A percentile compares a stretch with the other conserved stretches of the same genome.
phyloP scores from a whole-genome alignment of 192 early-diverging fungal species.

The Coemansia asiatica region DNA sequence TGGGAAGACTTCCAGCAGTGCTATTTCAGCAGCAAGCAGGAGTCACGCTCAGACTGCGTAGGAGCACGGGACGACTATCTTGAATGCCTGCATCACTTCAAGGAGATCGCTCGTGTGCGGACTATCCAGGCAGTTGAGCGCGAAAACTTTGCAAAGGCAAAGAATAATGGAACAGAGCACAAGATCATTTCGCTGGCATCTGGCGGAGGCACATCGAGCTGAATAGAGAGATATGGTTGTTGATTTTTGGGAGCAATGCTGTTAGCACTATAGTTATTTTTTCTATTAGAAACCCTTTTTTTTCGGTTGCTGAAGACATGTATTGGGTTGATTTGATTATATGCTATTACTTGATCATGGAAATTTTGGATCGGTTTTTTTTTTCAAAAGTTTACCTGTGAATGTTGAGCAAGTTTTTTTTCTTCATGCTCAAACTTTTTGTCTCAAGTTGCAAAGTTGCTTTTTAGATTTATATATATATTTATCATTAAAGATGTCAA shows the following conservation, averaged over 20 bases:
- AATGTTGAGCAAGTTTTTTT: neutral
- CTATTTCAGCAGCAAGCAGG: conserved; percentile 71
- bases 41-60: conserved; percentile 73
- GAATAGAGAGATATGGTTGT: neutral
- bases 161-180: conserved; percentile 48
- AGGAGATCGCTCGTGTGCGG: conserved; percentile 68
- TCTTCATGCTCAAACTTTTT: conserved; percentile 8
- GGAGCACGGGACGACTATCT: conserved; percentile 88
- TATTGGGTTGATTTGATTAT: neutral
- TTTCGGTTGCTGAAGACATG: neutral
- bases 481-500: conserved; percentile 14
- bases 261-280: neutral
- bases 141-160: conserved; percentile 42
- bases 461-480: no score
- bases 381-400: no score
- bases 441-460: no score
- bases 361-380: neutral
- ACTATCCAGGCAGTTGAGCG: conserved; percentile 53
- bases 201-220: neutral
- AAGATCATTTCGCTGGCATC: conserved; percentile 38
- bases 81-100: conserved; percentile 94
- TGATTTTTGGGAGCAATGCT: neutral
- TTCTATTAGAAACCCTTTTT: neutral
- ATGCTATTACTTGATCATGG: neutral
- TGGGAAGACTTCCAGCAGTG: conserved; percentile 98